phyloP scores from a whole-genome alignment of 805 yeast species.

The Cyberlindnera veronae region DNA sequence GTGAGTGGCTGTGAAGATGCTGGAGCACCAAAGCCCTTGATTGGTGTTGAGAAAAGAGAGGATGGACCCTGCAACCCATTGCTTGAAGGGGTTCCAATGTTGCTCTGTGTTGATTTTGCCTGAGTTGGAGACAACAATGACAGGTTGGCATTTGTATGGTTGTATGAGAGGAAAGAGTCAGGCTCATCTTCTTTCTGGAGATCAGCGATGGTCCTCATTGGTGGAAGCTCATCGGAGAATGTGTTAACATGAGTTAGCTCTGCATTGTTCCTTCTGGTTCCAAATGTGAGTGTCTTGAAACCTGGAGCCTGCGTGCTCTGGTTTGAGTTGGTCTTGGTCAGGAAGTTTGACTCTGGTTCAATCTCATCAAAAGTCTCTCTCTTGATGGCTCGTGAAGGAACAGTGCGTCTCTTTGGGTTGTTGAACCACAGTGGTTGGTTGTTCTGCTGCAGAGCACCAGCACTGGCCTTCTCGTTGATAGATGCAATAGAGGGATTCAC shows the following conservation, averaged over 20 bases:
- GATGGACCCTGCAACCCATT: conserved; percentile 1
- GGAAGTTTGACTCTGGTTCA: conserved; percentile 24
- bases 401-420: conserved; percentile 41
- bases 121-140: conserved; percentile 6
- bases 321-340: conserved; percentile 19
- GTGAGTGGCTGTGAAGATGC: conserved; percentile 2
- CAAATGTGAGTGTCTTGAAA: conserved; percentile 37
- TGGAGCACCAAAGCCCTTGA: conserved; percentile 6
- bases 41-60: conserved; percentile 21
- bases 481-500: conserved; percentile 22
- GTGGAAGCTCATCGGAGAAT: conserved; percentile 40
- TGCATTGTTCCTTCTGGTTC: conserved; percentile 31
- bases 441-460: conserved; percentile 6
- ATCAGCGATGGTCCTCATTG: conserved; percentile 37
- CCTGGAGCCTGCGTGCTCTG: conserved; percentile 24
- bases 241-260: conserved; percentile 27
- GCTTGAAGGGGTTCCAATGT: conserved; percentile 4
- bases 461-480: conserved; percentile 23
- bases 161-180: conserved; percentile 21
- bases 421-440: conserved; percentile 36
- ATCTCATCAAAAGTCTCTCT: conserved; percentile 30
- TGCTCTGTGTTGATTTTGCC: conserved; percentile 1
- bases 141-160: conserved; percentile 12
- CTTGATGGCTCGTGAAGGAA: conserved; percentile 46
- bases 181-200: conserved; percentile 36